Evolutionary conservation across 2,329 filamentous ascomycete species (phyloP), one percentile per base, ranked within the genome.

Genomic region (Fusarium buharicum): DNA sequence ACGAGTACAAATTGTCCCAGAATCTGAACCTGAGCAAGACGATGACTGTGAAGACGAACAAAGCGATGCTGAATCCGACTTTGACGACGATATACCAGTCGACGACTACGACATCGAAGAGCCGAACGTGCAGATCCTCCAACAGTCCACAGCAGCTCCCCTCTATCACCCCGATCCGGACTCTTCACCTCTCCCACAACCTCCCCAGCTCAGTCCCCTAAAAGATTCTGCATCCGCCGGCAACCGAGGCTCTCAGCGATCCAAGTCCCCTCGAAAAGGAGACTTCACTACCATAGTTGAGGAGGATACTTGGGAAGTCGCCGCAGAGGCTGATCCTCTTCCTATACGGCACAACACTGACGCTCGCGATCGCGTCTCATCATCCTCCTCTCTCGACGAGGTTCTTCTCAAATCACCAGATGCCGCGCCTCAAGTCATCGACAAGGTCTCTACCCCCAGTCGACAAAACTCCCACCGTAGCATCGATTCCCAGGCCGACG

Each of bases 201-300:
- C 79, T 2, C 81, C 77, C 14, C 81, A 79, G 43, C 63, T 83
- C 43, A 82, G 78, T 43, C 84, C 85, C 1, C 75, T 88, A 1
- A 80, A 80, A 44, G 81, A 84, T 55, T 83, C 80, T 2, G 75
- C 76, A 11, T 78, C 82, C 2, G 82, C 82, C 0, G 84, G 81
- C 3, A 86, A 86, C 64, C 61, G 77, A 61, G 72, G 78, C 30
- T 56, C 73, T 43, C 59, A 74, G 11, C 64, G 62, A 17, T 60
- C 62, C 17, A 71, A 68, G 24, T 41, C 63, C 9, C 52, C 59
- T 5, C 64, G 76, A 38, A 75, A 77, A 50, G 77, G 76, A 7
- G 77, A 81, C 12, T 82, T 80, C 59, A 75, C 76, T 0, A 78
- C 81, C 2, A 81, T 81, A 24, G 55, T 78, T 2, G 81, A 84